phyloP scores from a whole-genome alignment of 2,329 filamentous ascomycete species.

The Nothophaeocryptopus gaeumannii region DNA sequence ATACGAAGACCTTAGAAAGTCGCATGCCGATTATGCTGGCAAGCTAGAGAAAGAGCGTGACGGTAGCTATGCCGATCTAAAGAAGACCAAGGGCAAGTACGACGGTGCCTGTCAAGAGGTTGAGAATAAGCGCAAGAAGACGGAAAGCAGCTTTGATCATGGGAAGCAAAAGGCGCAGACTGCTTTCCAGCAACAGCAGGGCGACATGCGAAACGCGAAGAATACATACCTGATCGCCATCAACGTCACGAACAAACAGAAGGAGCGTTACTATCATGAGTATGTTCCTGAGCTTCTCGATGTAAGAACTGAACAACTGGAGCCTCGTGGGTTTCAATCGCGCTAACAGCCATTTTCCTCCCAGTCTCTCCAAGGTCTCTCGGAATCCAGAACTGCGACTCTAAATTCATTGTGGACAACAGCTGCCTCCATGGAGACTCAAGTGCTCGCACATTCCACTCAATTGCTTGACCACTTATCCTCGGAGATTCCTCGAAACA shows the following conservation, averaged over 20 bases:
- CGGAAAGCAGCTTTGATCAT: slow-evolving; percentile 84
- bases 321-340: background rate
- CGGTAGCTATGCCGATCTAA: slow-evolving; percentile 74
- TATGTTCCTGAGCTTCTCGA: slow-evolving; percentile 93
- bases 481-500: slow-evolving; percentile 81
- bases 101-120: slow-evolving; percentile 91
- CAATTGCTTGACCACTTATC: slow-evolving; percentile 69
- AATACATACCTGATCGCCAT: slow-evolving; percentile 97
- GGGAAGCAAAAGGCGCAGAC: slow-evolving; percentile 84
- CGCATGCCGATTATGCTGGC: slow-evolving; percentile 80
- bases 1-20: slow-evolving; percentile 90
- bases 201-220: slow-evolving; percentile 97
- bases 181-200: slow-evolving; percentile 85
- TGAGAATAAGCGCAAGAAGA: slow-evolving; percentile 90
- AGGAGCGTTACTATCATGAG: slow-evolving; percentile 95
- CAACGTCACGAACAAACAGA: slow-evolving; percentile 95
- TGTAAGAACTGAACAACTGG: slow-evolving; percentile 49
- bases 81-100: slow-evolving; percentile 90
- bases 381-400: slow-evolving; percentile 79
- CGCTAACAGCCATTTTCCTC: slow-evolving; percentile 3
- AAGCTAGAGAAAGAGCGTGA: slow-evolving; percentile 91
- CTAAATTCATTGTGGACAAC: slow-evolving; percentile 83
- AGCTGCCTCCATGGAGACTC: slow-evolving; percentile 75
- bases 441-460: slow-evolving; percentile 71
- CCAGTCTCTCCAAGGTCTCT: slow-evolving; percentile 78